Percentiles rank a stretch among this genome's conserved stretches.
Evolutionary conservation across 768 basidiomycete genomes (phyloP).

Genomic region (Lactarius vividus): DNA sequence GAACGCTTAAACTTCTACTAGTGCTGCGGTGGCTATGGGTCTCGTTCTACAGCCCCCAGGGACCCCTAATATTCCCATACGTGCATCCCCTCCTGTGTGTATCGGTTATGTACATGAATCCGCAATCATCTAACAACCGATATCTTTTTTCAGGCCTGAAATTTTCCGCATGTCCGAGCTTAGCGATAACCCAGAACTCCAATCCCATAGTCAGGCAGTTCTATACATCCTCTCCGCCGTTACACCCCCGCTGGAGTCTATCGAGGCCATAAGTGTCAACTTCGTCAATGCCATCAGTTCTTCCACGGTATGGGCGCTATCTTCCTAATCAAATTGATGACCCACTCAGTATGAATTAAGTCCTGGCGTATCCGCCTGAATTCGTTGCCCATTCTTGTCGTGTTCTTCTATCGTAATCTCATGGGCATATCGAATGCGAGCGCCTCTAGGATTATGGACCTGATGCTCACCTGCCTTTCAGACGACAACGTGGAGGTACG

Average conservation of each 20-base stretch:
- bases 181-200: slow-evolving; percentile 80
- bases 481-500: slow-evolving; percentile 94
- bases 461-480: slow-evolving; percentile 75
- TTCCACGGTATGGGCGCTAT: slow-evolving; percentile 54
- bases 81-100: slow-evolving; percentile 73
- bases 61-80: slow-evolving; percentile 74
- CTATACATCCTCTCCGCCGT: slow-evolving; percentile 81
- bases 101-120: slow-evolving; percentile 11
- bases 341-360: slow-evolving; percentile 38
- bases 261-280: slow-evolving; percentile 56
- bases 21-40: slow-evolving; percentile 81
- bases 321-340: slow-evolving; percentile 17
- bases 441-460: slow-evolving; percentile 73
- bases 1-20: slow-evolving; percentile 33
- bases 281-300: slow-evolving; percentile 73
- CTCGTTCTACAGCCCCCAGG: slow-evolving; percentile 70
- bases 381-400: slow-evolving; percentile 81
- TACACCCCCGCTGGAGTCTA: slow-evolving; percentile 65
- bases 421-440: slow-evolving; percentile 67
- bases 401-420: slow-evolving; percentile 90
- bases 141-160: slow-evolving; percentile 58
- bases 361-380: slow-evolving; percentile 91
- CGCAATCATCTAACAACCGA: slow-evolving; percentile 16
- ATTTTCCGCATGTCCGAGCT: slow-evolving; percentile 89
- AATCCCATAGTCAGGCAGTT: slow-evolving; percentile 75